Percentiles rank a stretch among this genome's conserved stretches.
These are phyloP conservation scores for Pseudogymnoascus verrucosus DNA, from an alignment of 2,329 filamentous ascomycete species.

Conservation along the genomic window DNA sequence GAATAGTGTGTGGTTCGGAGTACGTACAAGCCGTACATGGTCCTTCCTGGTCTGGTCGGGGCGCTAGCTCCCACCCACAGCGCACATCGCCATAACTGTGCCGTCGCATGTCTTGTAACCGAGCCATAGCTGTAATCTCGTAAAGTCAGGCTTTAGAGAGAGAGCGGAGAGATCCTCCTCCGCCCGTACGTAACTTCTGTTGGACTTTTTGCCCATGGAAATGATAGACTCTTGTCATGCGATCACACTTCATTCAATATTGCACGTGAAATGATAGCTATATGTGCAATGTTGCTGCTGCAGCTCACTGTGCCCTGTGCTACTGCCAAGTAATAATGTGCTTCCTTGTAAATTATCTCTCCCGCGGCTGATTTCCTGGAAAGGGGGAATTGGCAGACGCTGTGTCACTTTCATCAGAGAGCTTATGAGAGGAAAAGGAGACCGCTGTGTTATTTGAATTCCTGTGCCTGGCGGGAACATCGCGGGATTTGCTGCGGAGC, in stretches of 20 bases:
- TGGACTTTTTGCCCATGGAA: neutral
- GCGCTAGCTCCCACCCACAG: neutral
- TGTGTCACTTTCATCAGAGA: conserved; percentile 1
- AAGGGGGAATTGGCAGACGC: neutral
- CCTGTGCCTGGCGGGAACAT: conserved; percentile 3
- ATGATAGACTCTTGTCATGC: conserved; percentile 5
- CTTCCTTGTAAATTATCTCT: neutral
- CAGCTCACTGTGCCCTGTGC: neutral
- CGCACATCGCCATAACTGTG: neutral
- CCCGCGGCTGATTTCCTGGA: neutral
- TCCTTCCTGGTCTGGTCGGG: neutral
- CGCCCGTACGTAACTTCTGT: neutral
- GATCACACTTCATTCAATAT: neutral
- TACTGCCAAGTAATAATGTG: conserved; percentile 4
- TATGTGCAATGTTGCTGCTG: conserved; percentile 4
- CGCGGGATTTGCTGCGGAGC: conserved; percentile 1
- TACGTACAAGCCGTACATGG: conserved; percentile 5
- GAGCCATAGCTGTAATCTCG: neutral
- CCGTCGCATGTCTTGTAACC: neutral
- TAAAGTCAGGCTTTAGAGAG: neutral
- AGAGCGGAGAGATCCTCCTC: neutral
- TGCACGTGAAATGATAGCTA: conserved; percentile 8
- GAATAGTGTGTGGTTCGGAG: neutral
- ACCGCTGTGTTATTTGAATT: neutral
- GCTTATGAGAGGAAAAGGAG: conserved; percentile 1